Evolutionary conservation across 495 filamentous ascomycete genomes (phyloP), one percentile per base, ranked within the genome.

Genomic region (Durotheca rogersii): DNA sequence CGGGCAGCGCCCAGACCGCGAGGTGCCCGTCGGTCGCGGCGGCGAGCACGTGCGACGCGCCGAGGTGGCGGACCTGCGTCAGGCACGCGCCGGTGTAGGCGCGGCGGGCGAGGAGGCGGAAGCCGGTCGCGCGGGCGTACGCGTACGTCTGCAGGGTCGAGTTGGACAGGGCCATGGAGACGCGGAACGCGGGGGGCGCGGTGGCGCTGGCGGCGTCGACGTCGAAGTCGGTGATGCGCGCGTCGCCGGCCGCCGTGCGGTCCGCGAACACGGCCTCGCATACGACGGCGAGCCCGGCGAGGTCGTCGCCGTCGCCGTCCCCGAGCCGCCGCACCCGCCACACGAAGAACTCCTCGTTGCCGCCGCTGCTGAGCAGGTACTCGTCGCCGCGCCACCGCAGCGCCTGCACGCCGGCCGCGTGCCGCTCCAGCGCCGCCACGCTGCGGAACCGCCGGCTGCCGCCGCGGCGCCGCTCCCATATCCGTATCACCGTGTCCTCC

Each of bases 321-420:
- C 34, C 76, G 7, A 90, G 64, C 1, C 44, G 57, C 1, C 71
- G 66, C 7, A 95, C 61, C 23, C 79, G 74, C 91, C 92, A 98
- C 18, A 92, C 79, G 46, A 81, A 92, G 51, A 97, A 85, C 60
- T 97, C 94, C 58, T 95, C 92, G 46, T 80, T 84, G 0, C 88
- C 93, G 9, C 82, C 89, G 53, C 87, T 88, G 44, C 86, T 93
- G 61, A 97, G 85, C 7, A 99, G 75, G 60, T 81, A 87, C 6
- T 72, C 61, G 2, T 84, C 81, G 32, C 75, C 61, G 7, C 84
- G 82, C 87, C 88, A 97, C 49, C 74, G 78, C 6, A 96, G 77
- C 40, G 86, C 78, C 61, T 96, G 91, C 15, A 96, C 80, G 0
- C 91, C 92, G 0, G 89, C 85, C 6, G 78, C 83, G 60, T 99